Evolutionary conservation across 768 basidiomycete species (phyloP), one percentile per base, ranked within the genome.

Genomic region (Boletus vermiculosoides): DNA sequence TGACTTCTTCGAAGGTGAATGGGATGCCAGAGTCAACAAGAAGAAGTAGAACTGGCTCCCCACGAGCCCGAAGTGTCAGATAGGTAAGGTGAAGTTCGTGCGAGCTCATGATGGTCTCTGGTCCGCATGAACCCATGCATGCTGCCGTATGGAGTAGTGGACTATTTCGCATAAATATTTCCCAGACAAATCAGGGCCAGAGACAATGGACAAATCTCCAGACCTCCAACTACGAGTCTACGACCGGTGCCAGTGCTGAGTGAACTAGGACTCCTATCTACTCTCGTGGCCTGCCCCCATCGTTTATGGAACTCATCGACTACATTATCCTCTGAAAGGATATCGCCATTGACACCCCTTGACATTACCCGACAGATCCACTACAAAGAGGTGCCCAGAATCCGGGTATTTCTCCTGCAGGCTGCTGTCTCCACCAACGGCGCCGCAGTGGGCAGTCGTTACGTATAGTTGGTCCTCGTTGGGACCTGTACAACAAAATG

Each of bases 391-490:
- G 44, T 72, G 62, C 22, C 75, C 75, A 13, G 73, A 76, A 58
- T 69, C 58, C 39, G 72, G 71, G 42, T 73, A 75, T 53, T 63
- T 58, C 22, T 63, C 70, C 46, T 74, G 67, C 28, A 58, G 71
- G 39, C 63, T 70, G n/a, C 72, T 69, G 62, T 86, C 81, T 18
- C 83, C 84, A 25, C 81, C 82, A 47, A 75, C 76, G 9, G 83
- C 84, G 28, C 81, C 79, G 59, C 84, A 86, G 61, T 87, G 84
- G 18, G 76, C 77, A 5, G 69, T 72, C 28, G 73, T 74, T 10
- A 88, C 81, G 62, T 81, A 88, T 41, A 88, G 67, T 61, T 84
- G 80, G 65, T 87, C 86, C 42, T 85, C 76, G 42, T 81, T 74
- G 16, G 78, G 78, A 23, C 86, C 85, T 86, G 51, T 22, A 31